A percentile compares a stretch with the other conserved stretches of the same genome.
Conservation (phyloP, 305 asterid species). For the Fraxinus ornus region DNA sequence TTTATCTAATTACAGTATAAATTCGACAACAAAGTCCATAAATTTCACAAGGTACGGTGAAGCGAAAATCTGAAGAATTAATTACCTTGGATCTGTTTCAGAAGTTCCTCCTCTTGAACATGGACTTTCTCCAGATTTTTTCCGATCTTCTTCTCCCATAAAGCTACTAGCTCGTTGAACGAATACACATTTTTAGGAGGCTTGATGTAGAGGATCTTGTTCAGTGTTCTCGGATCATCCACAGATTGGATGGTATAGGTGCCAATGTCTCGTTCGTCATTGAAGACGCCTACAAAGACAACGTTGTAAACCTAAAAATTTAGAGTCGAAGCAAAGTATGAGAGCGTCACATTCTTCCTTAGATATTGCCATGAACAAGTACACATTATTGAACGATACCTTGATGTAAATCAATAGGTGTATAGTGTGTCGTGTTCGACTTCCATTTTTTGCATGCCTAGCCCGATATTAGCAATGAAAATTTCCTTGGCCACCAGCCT, state of each 20-base stretch:
- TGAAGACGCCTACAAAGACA: conserved; percentile 22
- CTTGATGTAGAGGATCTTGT: conserved; percentile 33
- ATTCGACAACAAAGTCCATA: neutral
- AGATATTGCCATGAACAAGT: neutral
- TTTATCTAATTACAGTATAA: too few species aligned
- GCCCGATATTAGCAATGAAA: neutral
- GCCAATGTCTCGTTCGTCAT: conserved; percentile 35
- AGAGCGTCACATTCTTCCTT: neutral
- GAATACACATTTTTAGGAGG: conserved; percentile 28
- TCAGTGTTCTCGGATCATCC: conserved; percentile 33
- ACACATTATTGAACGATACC: neutral
- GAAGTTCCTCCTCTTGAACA: conserved; percentile 30
- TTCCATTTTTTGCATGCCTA: neutral
- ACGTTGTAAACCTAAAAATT: neutral
- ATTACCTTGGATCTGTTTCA: conserved; percentile 31
- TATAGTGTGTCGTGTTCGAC: neutral
- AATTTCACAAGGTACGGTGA: neutral
- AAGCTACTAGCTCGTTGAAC: conserved; percentile 25
- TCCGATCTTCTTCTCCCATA: conserved; percentile 37
- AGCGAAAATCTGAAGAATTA: neutral
- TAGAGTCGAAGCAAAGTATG: neutral
- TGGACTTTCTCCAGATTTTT: conserved; percentile 29
- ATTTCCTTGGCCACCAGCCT: neutral
- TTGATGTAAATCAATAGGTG: neutral
- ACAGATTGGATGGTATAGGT: conserved; percentile 33